Evolutionary conservation across 2,329 filamentous ascomycete species (phyloP).

Genomic region (Thelonectria discophora): DNA sequence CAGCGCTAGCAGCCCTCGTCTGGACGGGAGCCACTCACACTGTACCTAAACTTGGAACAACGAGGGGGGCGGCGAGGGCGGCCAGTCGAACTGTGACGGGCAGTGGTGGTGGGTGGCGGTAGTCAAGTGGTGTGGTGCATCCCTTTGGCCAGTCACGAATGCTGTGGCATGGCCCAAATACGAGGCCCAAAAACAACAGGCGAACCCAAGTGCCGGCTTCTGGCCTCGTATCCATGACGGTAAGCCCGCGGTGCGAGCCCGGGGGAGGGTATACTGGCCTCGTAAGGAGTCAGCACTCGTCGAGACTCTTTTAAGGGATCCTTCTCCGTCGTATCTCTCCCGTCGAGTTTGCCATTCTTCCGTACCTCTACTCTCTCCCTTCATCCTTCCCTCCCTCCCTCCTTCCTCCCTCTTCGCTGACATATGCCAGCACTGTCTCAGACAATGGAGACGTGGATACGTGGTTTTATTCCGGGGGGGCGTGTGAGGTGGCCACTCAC

Average conservation of each 20-base stretch:
- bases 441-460: conserved; percentile 5
- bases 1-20: conserved; percentile 8
- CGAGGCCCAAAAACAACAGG: conserved; percentile 20
- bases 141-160: neutral
- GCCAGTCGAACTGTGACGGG: neutral
- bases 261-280: conserved; percentile 15
- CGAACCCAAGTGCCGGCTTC: conserved; percentile 14
- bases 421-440: conserved; percentile 14
- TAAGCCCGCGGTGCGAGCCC: neutral
- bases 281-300: neutral
- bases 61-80: conserved; percentile 15
- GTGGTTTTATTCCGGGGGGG: conserved; percentile 5
- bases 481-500: conserved; percentile 6
- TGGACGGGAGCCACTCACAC: conserved; percentile 22
- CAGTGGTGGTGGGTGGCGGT: neutral
- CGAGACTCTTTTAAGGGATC: neutral
- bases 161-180: conserved; percentile 17
- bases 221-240: conserved; percentile 22
- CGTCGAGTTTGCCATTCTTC: neutral
- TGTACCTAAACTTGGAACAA: conserved; percentile 35
- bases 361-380: neutral
- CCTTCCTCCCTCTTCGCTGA: neutral
- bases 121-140: neutral
- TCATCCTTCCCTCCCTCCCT: neutral
- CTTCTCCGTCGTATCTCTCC: neutral